Evolutionary conservation across 208 protist species (phyloP).

Genomic region (Acanthamoeba sp.): DNA sequence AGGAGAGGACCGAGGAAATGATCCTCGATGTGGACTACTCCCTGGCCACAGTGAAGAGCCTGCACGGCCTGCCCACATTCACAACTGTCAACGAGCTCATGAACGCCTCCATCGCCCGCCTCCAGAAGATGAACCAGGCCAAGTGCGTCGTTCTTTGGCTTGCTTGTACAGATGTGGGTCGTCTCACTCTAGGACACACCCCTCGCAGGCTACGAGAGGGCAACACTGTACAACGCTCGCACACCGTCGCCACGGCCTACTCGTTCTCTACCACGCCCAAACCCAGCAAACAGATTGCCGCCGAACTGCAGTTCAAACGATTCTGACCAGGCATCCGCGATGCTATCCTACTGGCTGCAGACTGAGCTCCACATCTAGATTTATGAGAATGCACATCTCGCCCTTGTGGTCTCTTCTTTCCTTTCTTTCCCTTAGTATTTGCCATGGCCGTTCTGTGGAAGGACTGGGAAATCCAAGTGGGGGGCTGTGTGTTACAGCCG

Average conservation of each 20-base stretch:
- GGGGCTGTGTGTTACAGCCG: not conserved
- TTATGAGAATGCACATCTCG: no score
- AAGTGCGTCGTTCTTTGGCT: not conserved
- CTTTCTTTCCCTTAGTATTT: no score
- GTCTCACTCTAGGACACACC: not conserved
- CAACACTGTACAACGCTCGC: not conserved
- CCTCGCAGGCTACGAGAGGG: not conserved
- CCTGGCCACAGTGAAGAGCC: constrained; percentile 46
- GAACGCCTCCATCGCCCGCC: not conserved
- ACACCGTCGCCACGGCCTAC: constrained; percentile 37
- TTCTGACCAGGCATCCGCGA: not conserved
- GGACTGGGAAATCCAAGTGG: not conserved
- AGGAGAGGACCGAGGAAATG: constrained; percentile 15
- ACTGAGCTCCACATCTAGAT: no score
- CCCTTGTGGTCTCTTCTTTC: not conserved
- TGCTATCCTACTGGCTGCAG: not conserved
- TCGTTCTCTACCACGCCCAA: constrained; percentile 25
- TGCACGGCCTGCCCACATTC: constrained; percentile 65
- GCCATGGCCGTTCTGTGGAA: not conserved
- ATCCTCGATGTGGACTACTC: constrained; percentile 70
- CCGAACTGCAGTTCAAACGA: constrained; percentile 39
- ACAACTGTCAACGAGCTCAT: constrained; percentile 25
- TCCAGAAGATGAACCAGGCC: constrained; percentile 65
- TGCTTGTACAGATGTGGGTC: not conserved
- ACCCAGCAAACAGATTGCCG: not conserved